Percentiles rank a stretch among this genome's conserved stretches.
Conservation (phyloP, 192 early-diverging fungal species). For the Linnemannia elongata region DNA sequence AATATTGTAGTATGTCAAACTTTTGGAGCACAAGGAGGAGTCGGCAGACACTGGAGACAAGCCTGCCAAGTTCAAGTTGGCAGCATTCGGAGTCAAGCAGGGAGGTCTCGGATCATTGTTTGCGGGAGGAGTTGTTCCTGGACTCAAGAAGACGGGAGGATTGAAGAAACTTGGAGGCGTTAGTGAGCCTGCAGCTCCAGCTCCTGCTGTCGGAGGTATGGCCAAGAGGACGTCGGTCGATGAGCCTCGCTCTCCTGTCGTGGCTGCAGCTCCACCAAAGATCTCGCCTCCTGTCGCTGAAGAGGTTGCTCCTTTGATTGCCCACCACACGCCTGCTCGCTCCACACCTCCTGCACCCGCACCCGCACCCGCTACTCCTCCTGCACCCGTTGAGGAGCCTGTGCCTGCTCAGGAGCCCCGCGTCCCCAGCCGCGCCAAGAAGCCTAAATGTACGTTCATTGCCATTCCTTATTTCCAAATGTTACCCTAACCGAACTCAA, state of each 20-base stretch:
- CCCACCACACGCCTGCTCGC: slow-evolving; percentile 12
- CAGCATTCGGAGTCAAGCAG: slow-evolving; percentile 83
- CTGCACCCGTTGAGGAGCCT: slow-evolving; percentile 18
- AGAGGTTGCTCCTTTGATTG: slow-evolving; percentile 26
- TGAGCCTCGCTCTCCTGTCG: slow-evolving; percentile 39
- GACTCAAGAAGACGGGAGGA: slow-evolving; percentile 70
- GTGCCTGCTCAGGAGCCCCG: slow-evolving; percentile 32
- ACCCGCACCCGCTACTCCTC: neutral
- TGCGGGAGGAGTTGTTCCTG: slow-evolving; percentile 76
- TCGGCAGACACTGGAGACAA: slow-evolving; percentile 31
- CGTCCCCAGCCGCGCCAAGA: slow-evolving; percentile 48
- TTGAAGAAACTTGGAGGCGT: slow-evolving; percentile 37
- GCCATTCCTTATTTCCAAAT: neutral
- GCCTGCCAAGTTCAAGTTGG: slow-evolving; percentile 71
- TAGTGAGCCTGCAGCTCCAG: neutral
- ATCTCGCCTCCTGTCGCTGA: slow-evolving; percentile 31
- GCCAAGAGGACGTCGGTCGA: slow-evolving; percentile 36
- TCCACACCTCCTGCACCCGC: neutral
- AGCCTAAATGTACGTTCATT: slow-evolving; percentile 37
- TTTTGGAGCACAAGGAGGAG: slow-evolving; percentile 48
- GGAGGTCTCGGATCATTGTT: slow-evolving; percentile 84
- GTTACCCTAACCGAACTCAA: neutral
- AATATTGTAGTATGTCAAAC: slow-evolving; percentile 53
- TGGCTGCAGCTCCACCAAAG: slow-evolving; percentile 21
- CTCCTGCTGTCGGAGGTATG: neutral